Percentiles rank a stretch among this genome's conserved stretches.
phyloP scores from a whole-genome alignment of 768 basidiomycete genomes.

The Rhizopogon vesiculosus region DNA sequence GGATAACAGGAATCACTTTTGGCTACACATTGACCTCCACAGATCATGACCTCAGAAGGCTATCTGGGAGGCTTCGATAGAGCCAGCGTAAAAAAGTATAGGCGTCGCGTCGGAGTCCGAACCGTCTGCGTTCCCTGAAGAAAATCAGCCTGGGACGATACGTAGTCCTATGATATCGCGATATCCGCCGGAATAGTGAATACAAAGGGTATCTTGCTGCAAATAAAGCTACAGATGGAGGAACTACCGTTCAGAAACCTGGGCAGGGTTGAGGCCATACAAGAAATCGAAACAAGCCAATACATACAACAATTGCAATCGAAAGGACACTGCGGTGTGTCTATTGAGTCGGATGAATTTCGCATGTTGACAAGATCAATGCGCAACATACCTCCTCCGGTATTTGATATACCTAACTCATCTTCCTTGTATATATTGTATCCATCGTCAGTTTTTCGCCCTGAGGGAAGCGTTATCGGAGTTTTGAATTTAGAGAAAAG shows the following conservation, averaged over 20 bases:
- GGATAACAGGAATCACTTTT: slow-evolving; percentile 31
- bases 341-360: slow-evolving; percentile 35
- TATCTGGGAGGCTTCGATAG: slow-evolving; percentile 53
- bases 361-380: slow-evolving; percentile 9
- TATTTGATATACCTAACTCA: slow-evolving; percentile 65
- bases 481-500: neutral
- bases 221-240: neutral
- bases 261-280: neutral
- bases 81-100: slow-evolving; percentile 29
- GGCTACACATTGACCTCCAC: slow-evolving; percentile 63
- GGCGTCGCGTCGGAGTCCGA: no score
- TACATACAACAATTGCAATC: slow-evolving; percentile 84
- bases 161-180: neutral
- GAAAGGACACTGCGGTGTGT: slow-evolving; percentile 82
- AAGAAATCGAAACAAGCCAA: neutral
- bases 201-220: slow-evolving; percentile 2
- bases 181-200: neutral
- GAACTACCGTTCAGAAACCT: slow-evolving; percentile 22
- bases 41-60: slow-evolving; percentile 35
- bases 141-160: neutral
- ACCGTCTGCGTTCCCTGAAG: neutral
- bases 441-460: slow-evolving; percentile 77
- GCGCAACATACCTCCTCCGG: slow-evolving; percentile 62
- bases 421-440: slow-evolving; percentile 78
- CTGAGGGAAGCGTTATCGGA: slow-evolving; percentile 33